These are phyloP conservation scores for Penicillium bovifimosum DNA, from an alignment of 495 filamentous ascomycete genomes.

Conservation along the genomic window DNA sequence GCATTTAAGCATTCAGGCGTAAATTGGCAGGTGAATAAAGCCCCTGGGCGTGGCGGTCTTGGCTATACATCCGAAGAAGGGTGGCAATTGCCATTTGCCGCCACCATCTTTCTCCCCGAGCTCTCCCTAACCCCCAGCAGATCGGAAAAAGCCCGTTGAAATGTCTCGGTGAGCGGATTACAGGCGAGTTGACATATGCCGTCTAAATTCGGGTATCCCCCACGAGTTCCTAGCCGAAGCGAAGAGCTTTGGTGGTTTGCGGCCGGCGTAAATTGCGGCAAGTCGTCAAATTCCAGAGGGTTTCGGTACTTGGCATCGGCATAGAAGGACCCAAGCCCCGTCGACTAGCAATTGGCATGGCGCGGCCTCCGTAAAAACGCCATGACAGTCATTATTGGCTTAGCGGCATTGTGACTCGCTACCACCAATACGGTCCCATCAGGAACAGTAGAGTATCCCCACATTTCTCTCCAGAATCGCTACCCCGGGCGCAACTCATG, in stretches of 20 bases:
- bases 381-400: not conserved
- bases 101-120: not conserved
- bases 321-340: not conserved
- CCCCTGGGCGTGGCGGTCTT: not conserved
- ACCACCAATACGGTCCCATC: slow-evolving; percentile 3
- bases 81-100: not conserved
- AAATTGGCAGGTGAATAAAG: too few species aligned
- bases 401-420: not conserved
- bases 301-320: slow-evolving; percentile 19
- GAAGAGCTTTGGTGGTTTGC: not conserved
- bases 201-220: not conserved
- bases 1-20: not conserved
- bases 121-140: not conserved
- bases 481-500: not conserved
- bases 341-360: slow-evolving; percentile 24
- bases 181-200: not conserved
- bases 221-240: not conserved
- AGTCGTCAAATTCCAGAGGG: not conserved
- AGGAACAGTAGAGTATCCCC: slow-evolving; percentile 17
- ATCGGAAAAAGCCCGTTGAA: not conserved
- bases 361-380: not conserved
- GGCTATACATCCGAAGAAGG: slow-evolving; percentile 1
- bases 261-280: slow-evolving; percentile 6
- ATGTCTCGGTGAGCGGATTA: not conserved
- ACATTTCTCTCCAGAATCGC: slow-evolving; percentile 17